Base-by-base conservation (phyloP, 345 rosid genomes). In the Heritiera littoralis region DNA sequence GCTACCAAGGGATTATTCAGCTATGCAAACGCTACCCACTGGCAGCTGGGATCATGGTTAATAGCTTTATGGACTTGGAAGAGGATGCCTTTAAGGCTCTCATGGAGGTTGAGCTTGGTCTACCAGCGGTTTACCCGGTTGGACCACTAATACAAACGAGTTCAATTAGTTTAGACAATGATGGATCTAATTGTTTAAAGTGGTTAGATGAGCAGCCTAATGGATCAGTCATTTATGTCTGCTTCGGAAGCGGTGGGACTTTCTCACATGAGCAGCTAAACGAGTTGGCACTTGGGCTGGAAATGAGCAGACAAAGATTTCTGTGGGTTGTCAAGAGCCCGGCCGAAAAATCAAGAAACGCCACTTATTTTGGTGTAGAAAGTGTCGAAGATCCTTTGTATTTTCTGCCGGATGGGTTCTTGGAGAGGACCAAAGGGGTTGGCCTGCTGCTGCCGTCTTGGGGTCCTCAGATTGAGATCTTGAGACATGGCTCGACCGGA, bases 391-490 rank as follows among this genome's bases (percentile, higher is more conserved):
- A 79, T 43, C 80, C 84, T 45, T 5, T 67, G 4, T 67, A 77
- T 20, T 86, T 61, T 69, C 38, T 86, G 12, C 88, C 88, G 1
- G 11, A 74, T 1, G 88, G 88, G 76, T 86, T 86, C 70, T n/a
- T 81, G 66, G 81, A 79, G 2, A 70, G 84, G 77, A 86, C 85
- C 20, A 65, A 65, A 65, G 11, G 20, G 69, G 20, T 65, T 6
- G 69, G 69, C 20, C 35, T 82, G 9, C 72, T 90, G 48, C 80
- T 94, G 11, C 83, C 85, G 2, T 23, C 66, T 7, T 94, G 97
- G 98, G 93, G 89, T 7, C 89, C 93, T 30, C 97, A 92, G 60
- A 71, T 76, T 3, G 88, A 89, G 10, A 84, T 91, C 28, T 40
- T 92, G 49, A 72, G 61, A 49, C 95, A 92, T 30, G 79, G 78